Evolutionary conservation across 73 alveolate genomes (phyloP), one percentile per base, ranked within the genome.

Genomic region (Durusdinium trenchii): DNA sequence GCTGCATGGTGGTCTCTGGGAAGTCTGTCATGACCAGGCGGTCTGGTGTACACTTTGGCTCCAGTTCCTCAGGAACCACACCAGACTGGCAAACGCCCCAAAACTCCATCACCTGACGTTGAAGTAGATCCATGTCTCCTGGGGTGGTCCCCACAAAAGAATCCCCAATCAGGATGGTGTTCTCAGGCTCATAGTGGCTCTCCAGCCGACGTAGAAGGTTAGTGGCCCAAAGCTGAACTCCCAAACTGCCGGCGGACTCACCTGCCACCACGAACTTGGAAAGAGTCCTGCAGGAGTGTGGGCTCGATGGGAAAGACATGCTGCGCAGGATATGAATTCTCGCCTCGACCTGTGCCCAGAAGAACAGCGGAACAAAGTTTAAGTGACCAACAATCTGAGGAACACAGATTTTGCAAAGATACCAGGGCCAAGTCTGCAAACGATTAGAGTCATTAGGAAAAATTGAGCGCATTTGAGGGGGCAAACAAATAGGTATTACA

Each of bases 161-260:
- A 51, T 75, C 86, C 52, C 48, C 48, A 51, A 75, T 75, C n/a
- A 75, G 20, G 52, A 40, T 40, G 50, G 86, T 75, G 86, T 38
- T 51, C 86, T 75, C 42, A n/a, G 86, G 54, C 35, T 75, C 86
- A 35, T 75, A 75, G 54, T 40, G 1, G 54, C 86, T 51, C 86
- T 75, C 51, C 35, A 75, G 86, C 54, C 86, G 86, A 2, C 30
- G 36, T 18, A 75, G 86, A 36, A 75, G 36, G 54, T n/a, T 35
- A n/a, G 52, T 18, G 86, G 54, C 86, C 86, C 86, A 75, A n/a
- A 75, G n/a, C 86, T 75, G 86, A 18, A 75, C 38, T 16, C 86
- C 86, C 86, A 75, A 9, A n/a, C 54, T 40, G 12, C 86, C 86
- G 12, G 86, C 86, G 30, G 86, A 75, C 42, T 75, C 86, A 32